Base-by-base conservation (phyloP, 805 yeast species). In the Vanderwaltozyma tropicalis region DNA sequence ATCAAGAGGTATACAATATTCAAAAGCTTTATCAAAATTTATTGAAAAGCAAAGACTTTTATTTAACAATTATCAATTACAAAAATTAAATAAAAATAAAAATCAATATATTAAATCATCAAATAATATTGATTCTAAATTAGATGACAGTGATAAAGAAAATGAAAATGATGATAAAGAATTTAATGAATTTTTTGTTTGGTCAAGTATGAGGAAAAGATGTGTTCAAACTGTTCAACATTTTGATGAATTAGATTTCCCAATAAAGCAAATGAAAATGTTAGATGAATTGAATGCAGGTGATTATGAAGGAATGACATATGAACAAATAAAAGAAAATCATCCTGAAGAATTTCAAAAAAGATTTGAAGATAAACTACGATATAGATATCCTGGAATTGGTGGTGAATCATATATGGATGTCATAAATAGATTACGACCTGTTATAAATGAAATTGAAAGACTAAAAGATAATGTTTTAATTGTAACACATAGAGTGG, bases 401-500 rank as follows among this genome's bases (percentile, higher is more conserved):
- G 96, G 97, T 7, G 98, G 98, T 14, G 98, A 89, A 60, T 83
- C 95, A 0, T 89, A 89, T 50, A 63, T 89, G 48, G 97, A 89
- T 61, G 98, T 89, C 9, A 80, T 92, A 52, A 85, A 87, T 46
- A 69, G 98, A 43, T 68, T 89, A 41, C 69, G 94, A 42, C 95
- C 96, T 1, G 74, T 89, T 15, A 89, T 89, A 45, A 85, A 86
- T 13, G 98, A 89, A 58, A 74, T 92, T 35, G 98, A 89, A 57
- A 69, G 98, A 45, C 83, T 94, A 31, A 80, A 84, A 7, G 94
- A 86, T 49, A 94, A 87, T 57, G 74, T 86, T 27, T 62, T 88
- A 34, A 71, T 89, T 18, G 72, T 89, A 0, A 78, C 95, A 1
- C 98, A 89, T 58, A 70, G 97, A 27, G 97, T 89, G 5, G 95